Evolutionary conservation across 2,329 filamentous ascomycete species (phyloP).

Genomic region (Scedosporium aurantiacum): DNA sequence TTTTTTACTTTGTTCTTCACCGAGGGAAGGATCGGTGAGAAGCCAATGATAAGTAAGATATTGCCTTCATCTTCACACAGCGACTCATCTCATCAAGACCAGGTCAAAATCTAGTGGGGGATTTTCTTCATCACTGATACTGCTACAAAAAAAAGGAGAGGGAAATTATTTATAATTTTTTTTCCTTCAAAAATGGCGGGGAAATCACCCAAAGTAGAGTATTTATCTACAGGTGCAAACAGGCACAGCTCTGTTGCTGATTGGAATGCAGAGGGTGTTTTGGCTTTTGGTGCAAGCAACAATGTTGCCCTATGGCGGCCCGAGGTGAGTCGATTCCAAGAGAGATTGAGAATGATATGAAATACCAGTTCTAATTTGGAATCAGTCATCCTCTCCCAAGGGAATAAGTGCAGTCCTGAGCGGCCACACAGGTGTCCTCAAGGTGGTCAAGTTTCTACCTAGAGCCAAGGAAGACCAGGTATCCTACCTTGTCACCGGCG

Average conservation of each 20-base stretch:
- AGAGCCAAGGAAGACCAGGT: constrained; percentile 28
- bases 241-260: constrained; percentile 82
- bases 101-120: background rate
- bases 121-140: background rate
- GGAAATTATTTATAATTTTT: background rate
- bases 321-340: constrained; percentile 40
- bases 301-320: constrained; percentile 87
- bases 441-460: constrained; percentile 69
- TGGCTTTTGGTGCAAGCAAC: constrained; percentile 82
- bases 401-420: constrained; percentile 59
- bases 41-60: background rate
- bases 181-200: constrained; percentile 15
- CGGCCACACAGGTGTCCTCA: constrained; percentile 72
- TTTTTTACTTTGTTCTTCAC: background rate
- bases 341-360: constrained; percentile 3
- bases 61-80: background rate
- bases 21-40: background rate
- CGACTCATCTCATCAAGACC: background rate
- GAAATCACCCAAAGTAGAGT: constrained; percentile 28
- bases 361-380: background rate
- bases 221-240: constrained; percentile 75
- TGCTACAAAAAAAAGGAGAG: background rate
- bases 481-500: constrained; percentile 63
- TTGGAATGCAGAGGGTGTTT: constrained; percentile 62
- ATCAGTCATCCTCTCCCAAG: constrained; percentile 23